Base-by-base conservation (phyloP, 2,329 filamentous ascomycete species). In the Claviceps monticola region DNA sequence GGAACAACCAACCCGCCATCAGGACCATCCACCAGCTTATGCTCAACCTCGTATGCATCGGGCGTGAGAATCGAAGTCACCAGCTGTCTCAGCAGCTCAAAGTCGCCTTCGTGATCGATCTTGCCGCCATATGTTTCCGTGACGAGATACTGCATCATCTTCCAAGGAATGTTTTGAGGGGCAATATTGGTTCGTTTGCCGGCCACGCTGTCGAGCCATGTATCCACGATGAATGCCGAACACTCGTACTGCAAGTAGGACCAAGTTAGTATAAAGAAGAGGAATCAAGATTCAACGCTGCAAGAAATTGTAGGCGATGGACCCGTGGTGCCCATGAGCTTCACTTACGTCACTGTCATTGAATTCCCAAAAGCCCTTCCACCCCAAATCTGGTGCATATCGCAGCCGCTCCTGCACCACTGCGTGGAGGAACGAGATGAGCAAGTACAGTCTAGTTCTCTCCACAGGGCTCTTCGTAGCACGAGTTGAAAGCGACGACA, bases 311-410 rank as follows among this genome's bases (percentile, higher is more conserved):
- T 4, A 11, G 29, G 9, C 9, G 21, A 50, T 57, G 51, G 47
- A 53, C 54, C 45, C 45, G 43, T 45, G 11, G 16, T 38, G 16
- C 13, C 44, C 14, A 29, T 1, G 11, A 5, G 23, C 14, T 36
- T 5, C 34, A 55, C 87, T 86, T 80, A 94, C 88, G 70, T 98
- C 93, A 60, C 90, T 95, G 68, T 98, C 94, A 65, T 98, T 98
- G 69, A 98, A 98, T 69, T 98, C 94, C 93, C 94, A 98, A 76
- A 96, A 95, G 51, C 89, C 88, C 73, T 95, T 96, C 93, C 93
- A 98, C 55, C 93, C 93, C 51, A 98, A 74, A 53, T 79, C 91
- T 0, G 93, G 94, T 23, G 91, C 90, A 66, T 98, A 98, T 56
- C 93, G 85, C 56, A 98, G 74, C 60, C 94, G 79, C 68, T 98